Conservation (phyloP, 129 eudicot species). For the Chrysanthemum seticuspe region DNA sequence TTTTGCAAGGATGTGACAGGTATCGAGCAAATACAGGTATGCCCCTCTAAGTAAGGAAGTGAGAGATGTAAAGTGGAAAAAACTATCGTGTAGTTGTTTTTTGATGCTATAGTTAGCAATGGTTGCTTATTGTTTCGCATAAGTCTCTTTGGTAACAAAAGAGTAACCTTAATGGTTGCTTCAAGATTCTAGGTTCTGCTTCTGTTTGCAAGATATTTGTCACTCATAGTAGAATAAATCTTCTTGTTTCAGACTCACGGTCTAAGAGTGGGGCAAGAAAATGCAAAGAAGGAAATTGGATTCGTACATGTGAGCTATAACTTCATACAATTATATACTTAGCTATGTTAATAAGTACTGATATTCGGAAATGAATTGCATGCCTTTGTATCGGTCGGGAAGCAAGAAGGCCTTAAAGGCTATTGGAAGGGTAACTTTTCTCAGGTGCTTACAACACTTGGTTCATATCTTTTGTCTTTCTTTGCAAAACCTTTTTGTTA, state of each 20-base stretch:
- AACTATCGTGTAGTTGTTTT: too few relatives aligned
- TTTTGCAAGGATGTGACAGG: too few relatives aligned
- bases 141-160: too few relatives aligned
- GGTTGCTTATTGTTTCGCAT: too few relatives aligned
- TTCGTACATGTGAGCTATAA: constrained; percentile 52
- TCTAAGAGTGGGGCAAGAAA: constrained; percentile 72
- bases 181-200: too few relatives aligned
- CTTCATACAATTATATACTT: too few relatives aligned
- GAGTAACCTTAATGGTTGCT: too few relatives aligned
- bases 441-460: constrained; percentile 44
- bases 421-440: constrained; percentile 99
- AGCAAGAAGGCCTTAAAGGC: constrained; percentile 86
- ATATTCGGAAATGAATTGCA: constrained; percentile 29
- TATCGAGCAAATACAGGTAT: too few relatives aligned
- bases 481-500: too few relatives aligned
- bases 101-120: too few relatives aligned
- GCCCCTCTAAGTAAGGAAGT: too few relatives aligned
- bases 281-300: constrained; percentile 73
- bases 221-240: background rate
- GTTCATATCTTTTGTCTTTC: background rate
- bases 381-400: constrained; percentile 72
- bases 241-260: constrained; percentile 78
- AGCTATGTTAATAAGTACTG: background rate
- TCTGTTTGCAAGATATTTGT: background rate
- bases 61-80: too few relatives aligned